These are phyloP conservation scores for Epichloe typhina DNA, from an alignment of 2,329 filamentous ascomycete species.

Conservation along the genomic window DNA sequence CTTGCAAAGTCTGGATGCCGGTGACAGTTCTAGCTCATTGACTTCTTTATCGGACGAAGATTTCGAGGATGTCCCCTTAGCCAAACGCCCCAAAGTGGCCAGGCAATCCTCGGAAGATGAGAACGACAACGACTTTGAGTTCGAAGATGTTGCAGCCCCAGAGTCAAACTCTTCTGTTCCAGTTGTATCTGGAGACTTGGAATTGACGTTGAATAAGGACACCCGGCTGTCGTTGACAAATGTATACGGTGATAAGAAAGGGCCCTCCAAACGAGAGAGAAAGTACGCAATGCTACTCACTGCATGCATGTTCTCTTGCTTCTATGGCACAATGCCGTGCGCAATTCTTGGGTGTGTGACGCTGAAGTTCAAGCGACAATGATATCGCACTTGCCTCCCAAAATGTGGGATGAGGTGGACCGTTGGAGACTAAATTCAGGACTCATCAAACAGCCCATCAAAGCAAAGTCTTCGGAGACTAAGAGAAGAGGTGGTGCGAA, in stretches of 20 bases:
- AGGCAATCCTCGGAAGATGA: slow-evolving; percentile 10
- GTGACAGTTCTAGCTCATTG: slow-evolving; percentile 34
- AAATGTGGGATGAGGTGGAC: slow-evolving; percentile 58
- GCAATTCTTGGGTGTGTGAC: slow-evolving; percentile 77
- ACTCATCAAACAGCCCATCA: slow-evolving; percentile 30
- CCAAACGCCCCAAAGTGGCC: slow-evolving; percentile 27
- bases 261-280: slow-evolving; percentile 74
- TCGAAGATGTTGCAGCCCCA: slow-evolving; percentile 52
- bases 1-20: slow-evolving; percentile 30
- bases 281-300: slow-evolving; percentile 67
- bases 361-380: slow-evolving; percentile 60
- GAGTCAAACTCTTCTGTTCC: slow-evolving; percentile 37
- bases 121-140: slow-evolving; percentile 32
- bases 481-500: slow-evolving; percentile 17
- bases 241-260: slow-evolving; percentile 58
- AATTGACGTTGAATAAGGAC: slow-evolving; percentile 54
- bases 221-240: slow-evolving; percentile 48
- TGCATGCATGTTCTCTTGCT: slow-evolving; percentile 79
- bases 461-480: slow-evolving; percentile 11
- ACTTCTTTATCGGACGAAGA: slow-evolving; percentile 44
- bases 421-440: slow-evolving; percentile 61
- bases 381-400: slow-evolving; percentile 56
- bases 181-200: slow-evolving; percentile 51
- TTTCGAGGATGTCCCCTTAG: slow-evolving; percentile 32
- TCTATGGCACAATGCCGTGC: slow-evolving; percentile 77